Percentiles rank a stretch among this genome's conserved stretches.
Evolutionary conservation across 352 stramenopile species (phyloP).

Genomic region (Globisporangium polare): DNA sequence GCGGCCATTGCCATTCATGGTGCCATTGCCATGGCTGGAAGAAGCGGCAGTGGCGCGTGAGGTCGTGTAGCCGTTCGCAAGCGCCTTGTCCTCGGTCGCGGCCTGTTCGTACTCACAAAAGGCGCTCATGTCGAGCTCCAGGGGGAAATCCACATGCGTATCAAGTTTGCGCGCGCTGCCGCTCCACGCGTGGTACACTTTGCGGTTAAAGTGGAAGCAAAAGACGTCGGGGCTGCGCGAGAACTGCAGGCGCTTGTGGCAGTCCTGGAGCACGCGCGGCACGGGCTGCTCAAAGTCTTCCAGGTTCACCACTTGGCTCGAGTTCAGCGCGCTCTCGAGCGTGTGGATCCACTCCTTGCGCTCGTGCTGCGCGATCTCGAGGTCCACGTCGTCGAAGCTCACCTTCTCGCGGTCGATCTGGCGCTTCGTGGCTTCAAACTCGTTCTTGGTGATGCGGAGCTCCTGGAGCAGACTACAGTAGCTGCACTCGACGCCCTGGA

Average conservation of each 20-base stretch:
- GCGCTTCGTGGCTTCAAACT: constrained; percentile 19
- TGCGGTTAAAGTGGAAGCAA: constrained; percentile 87
- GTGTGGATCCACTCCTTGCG: constrained; percentile 66
- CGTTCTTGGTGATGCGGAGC: constrained; percentile 34
- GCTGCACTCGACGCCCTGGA: constrained; percentile 73
- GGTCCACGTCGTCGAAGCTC: constrained; percentile 27
- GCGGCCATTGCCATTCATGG: constrained; percentile 1
- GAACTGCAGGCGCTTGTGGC: constrained; percentile 71
- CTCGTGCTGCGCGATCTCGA: constrained; percentile 56
- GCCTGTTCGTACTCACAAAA: constrained; percentile 68
- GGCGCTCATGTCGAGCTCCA: constrained; percentile 69
- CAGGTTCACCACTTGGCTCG: constrained; percentile 26
- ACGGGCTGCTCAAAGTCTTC: constrained; percentile 37
- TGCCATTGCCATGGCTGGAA: not conserved
- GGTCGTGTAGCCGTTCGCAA: constrained; percentile 18
- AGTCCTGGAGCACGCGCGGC: constrained; percentile 38
- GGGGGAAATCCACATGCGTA: constrained; percentile 75
- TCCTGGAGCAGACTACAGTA: constrained; percentile 62
- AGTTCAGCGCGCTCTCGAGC: constrained; percentile 37
- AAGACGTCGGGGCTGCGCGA: constrained; percentile 79
- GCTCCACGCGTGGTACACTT: constrained; percentile 69
- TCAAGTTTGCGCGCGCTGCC: constrained; percentile 73
- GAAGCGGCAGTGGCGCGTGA: not conserved
- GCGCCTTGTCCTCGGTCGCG: constrained; percentile 25
- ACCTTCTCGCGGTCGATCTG: constrained; percentile 14